Conservation (phyloP, 768 basidiomycete species). For the Podaxis mareebaensis region DNA sequence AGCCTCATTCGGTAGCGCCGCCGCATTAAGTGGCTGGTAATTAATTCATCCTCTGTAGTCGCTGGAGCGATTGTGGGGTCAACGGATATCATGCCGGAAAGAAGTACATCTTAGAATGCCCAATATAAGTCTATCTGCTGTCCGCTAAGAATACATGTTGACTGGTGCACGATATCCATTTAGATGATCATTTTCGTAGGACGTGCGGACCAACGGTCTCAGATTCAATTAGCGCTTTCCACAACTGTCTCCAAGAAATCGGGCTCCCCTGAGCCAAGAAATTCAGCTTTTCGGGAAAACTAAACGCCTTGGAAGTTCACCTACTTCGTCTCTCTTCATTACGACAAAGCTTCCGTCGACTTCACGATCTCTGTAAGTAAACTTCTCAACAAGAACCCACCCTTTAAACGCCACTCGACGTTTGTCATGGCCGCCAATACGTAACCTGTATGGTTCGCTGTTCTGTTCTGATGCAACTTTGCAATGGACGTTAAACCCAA, state of each 20-base stretch:
- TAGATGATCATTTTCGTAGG: constrained; percentile 24
- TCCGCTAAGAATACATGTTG: neutral
- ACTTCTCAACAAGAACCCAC: constrained; percentile 71
- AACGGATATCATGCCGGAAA: too few relatives aligned
- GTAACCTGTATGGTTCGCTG: constrained; percentile 34
- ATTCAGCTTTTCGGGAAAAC: neutral
- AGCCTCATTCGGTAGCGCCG: too few relatives aligned
- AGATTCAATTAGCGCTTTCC: constrained; percentile 19
- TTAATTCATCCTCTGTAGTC: too few relatives aligned
- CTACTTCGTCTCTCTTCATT: constrained; percentile 68
- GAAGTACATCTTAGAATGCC: neutral
- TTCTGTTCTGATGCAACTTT: constrained; percentile 28
- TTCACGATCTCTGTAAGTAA: constrained; percentile 39
- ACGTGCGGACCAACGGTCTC: constrained; percentile 17
- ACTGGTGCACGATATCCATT: neutral
- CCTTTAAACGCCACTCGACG: constrained; percentile 70
- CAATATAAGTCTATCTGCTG: neutral
- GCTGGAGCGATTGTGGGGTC: too few relatives aligned
- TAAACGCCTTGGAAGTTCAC: constrained; percentile 21
- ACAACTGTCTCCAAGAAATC: constrained; percentile 22
- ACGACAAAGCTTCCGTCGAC: constrained; percentile 63
- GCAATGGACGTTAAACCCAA: constrained; percentile 47
- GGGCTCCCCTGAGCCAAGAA: constrained; percentile 18
- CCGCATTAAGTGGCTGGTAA: too few relatives aligned
- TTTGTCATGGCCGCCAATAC: constrained; percentile 70